Base-by-base conservation (phyloP, 2,329 filamentous ascomycete species). In the Ustulina deusta region DNA sequence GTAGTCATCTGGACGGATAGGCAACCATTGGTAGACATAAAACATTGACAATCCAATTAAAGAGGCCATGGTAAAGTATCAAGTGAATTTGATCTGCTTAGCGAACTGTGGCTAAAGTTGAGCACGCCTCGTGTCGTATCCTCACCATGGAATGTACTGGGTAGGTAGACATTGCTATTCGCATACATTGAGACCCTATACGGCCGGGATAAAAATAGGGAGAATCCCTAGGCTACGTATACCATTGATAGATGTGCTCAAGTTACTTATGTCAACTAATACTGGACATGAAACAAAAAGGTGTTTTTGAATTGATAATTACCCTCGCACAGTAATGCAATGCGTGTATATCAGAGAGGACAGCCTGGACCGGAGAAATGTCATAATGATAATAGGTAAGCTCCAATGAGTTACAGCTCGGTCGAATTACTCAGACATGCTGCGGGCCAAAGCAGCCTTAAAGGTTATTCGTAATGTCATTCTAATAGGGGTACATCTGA, bases 401-500 rank as follows among this genome's bases (percentile, higher is more conserved):
- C 17, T 9, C 4, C 3, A 51, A 49, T 29, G 5, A 42, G 17
- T 34, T 13, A 20, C 10, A 13, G 15, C 34, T 25, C 13, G 11
- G 25, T 34, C 25, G 6, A 20, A 48, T 29, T 15, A 36, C n/a
- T 1, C n/a, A 55, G 11, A 38, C 32, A 49, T 20, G n/a, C 38
- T 40, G 13, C 15, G 29, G 3, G 6, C 20, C 17, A 22, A 15
- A 55, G 38, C 9, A 55, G 27, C 51, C 20, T 1, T 20, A n/a
- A 22, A 44, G 9, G 15, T 46, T 48, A 25, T 48, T 63, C 40
- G 38, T 55, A 52, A 58, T 52, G 34, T 60, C 38, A 66, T 63
- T 63, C 42, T 59, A 38, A 40, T 54, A 27, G 29, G 64, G 64
- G 59, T 63, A 63, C 60, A 66, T 48, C 55, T 61, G 25, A 20